Base-by-base conservation (phyloP, 1,139 yeast species). In the Saccharomycopsis hybrid region DNA sequence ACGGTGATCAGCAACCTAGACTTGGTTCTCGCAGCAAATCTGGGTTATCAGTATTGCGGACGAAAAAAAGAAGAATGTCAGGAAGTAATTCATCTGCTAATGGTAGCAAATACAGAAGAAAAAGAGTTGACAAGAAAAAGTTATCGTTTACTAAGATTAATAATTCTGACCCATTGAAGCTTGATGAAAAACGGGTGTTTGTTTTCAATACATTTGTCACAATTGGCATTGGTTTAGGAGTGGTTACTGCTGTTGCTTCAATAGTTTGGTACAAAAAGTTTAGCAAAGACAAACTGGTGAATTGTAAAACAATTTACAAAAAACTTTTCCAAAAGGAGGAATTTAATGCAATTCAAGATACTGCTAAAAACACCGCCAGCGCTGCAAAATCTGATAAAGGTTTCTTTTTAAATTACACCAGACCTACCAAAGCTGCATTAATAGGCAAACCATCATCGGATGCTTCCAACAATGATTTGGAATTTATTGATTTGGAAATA, bases 181-280 rank as follows among this genome's bases (percentile, higher is more conserved):
- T 50, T 7, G 40, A 27, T n/a, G 54, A 51, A n/a, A 43, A 42
- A 24, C 37, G 28, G 25, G 30, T 18, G 8, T 25, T 11, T 28
- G 27, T 49, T 8, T 28, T 50, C n/a, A 47, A 39, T 32, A 13
- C 46, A 8, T 42, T 46, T n/a, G 33, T 52, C 31, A 41, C 48
- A 9, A 28, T 52, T 25, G 55, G 55, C 3, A 32, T 52, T 35
- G 54, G 55, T 3, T 18, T 52, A 3, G 46, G 55, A 3, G 32
- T 50, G 4, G 49, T 43, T 4, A 43, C 50, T 7, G 42, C 48
- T 11, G 8, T 52, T 11, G 48, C 49, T 4, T 29, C 43, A 5
- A 8, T 41, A 3, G 35, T 44, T 28, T 44, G 47, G 43, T 42
- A 46, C 28, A 28, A 25, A 7, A 31, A 31, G 11, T 31, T 31